phyloP scores from a whole-genome alignment of 2,329 filamentous ascomycete species.

The Aspergillus tanneri region DNA sequence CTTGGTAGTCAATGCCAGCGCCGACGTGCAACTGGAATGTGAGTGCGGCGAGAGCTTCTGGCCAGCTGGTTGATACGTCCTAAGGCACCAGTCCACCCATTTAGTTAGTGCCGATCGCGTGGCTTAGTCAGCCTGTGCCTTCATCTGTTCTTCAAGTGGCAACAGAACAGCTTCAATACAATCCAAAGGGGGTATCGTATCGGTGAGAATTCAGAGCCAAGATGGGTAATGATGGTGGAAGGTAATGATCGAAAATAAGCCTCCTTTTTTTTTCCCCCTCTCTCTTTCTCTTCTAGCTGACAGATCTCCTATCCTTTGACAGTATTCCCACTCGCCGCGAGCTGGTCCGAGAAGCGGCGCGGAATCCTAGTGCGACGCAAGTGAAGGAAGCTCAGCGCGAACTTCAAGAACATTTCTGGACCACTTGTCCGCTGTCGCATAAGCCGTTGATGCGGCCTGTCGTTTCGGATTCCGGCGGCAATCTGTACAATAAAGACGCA shows the following conservation, averaged over 20 bases:
- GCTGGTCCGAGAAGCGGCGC: conserved; percentile 89
- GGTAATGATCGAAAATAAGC: conserved; percentile 36
- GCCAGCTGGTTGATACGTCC: conserved; percentile 42
- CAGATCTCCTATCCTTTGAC: conserved; percentile 8
- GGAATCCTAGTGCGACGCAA: conserved; percentile 76
- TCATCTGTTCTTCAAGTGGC: conserved; percentile 11
- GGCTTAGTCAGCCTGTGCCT: conserved; percentile 31
- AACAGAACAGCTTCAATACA: too few species aligned
- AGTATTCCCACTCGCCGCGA: conserved; percentile 93
- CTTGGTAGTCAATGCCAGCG: conserved; percentile 16
- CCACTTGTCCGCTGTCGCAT: conserved; percentile 81
- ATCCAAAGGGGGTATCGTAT: too few species aligned
- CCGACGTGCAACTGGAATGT: conserved; percentile 15
- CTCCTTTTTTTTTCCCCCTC: too few species aligned
- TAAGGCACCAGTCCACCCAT: too few species aligned
- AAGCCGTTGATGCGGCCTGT: conserved; percentile 70
- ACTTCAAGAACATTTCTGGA: conserved; percentile 82
- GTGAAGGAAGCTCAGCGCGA: conserved; percentile 86
- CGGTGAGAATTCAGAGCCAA: conserved; percentile 22
- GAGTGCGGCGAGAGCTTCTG: conserved; percentile 40
- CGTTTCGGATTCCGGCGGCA: conserved; percentile 80
- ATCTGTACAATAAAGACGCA: conserved; percentile 92
- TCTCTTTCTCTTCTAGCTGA: neutral
- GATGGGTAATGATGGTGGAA: conserved; percentile 98
- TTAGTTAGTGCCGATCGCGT: too few species aligned